phyloP scores from a whole-genome alignment of 306 rosid species.

The Citrullus amarus region DNA sequence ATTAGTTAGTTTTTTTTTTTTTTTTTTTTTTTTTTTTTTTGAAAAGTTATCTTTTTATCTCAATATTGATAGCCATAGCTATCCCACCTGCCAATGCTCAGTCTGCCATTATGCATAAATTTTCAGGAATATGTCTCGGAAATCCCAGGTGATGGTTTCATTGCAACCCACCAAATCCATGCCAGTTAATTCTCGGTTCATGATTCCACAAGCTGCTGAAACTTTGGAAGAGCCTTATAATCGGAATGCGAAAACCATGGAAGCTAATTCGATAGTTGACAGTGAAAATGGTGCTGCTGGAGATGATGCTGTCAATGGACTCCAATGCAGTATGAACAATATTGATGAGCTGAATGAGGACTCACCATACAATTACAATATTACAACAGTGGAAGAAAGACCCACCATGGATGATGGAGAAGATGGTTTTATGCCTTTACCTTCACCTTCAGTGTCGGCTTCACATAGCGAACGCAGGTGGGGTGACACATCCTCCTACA shows the following conservation, averaged over 20 bases:
- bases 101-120: slow-evolving; percentile 30
- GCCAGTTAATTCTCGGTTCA: slow-evolving; percentile 46
- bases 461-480: slow-evolving; percentile 61
- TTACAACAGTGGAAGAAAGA: slow-evolving; percentile 30
- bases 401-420: slow-evolving; percentile 47
- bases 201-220: slow-evolving; percentile 25
- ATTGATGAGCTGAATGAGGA: slow-evolving; percentile 57
- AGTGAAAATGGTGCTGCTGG: slow-evolving; percentile 43
- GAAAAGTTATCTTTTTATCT: slow-evolving; percentile 24
- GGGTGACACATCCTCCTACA: slow-evolving; percentile 70
- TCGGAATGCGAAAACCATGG: slow-evolving; percentile 22
- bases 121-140: slow-evolving; percentile 47
- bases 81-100: slow-evolving; percentile 21
- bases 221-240: slow-evolving; percentile 24
- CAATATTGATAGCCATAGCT: slow-evolving; percentile 11
- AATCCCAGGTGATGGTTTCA: slow-evolving; percentile 32
- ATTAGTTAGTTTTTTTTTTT: background rate
- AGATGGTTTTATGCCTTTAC: slow-evolving; percentile 33
- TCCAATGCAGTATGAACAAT: slow-evolving; percentile 18
- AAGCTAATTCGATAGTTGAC: slow-evolving; percentile 21
- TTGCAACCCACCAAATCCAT: slow-evolving; percentile 56
- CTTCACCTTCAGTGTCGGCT: slow-evolving; percentile 38
- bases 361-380: slow-evolving; percentile 55
- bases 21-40: slow-evolving; percentile 15
- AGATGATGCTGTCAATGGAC: slow-evolving; percentile 30